Evolutionary conservation across 78 protist genomes (phyloP), one percentile per base, ranked within the genome.

Genomic region (Dictyostelium purpureum): DNA sequence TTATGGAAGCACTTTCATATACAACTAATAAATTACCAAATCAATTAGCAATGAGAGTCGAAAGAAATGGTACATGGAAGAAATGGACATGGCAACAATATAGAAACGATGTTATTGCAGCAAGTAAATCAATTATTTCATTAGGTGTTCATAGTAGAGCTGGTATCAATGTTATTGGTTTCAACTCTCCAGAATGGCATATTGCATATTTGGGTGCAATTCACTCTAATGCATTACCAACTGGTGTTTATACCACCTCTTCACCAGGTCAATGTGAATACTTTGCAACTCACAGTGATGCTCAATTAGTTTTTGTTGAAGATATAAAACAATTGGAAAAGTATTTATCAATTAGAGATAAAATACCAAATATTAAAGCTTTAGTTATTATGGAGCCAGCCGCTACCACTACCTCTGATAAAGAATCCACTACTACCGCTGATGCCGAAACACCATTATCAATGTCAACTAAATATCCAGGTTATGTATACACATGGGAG

Each of bases 181-280:
- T 95, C 94, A 95, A 95, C 75, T 83, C 94, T 49, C 96, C 95
- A 82, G 98, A 97, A 63, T 97, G 98, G 98, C 92, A 90, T 43
- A 81, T 94, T 61, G 67, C 96, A 18, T 78, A 69, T 47, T 56
- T 93, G 1, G 98, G 94, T 26, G 71, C 94, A 38, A 95, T 97
- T 21, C 61, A 47, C 42, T 96, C 97, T 5, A 95, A 94, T 31
- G 98, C 95, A n/a, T 9, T 97, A 40, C 94, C 94, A 35, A 87
- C 96, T 35, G 98, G 98, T 61, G 88, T 97, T 63, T 97, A 95
- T 78, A 88, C 95, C 54, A 91, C 96, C 38, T 51, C 57, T 19
- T 57, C 94, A 31, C 85, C 88, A 47, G 11, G 49, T 37, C 94
- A 89, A 69, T 77, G 90, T 67, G 87, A 81, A 66, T 93, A 83